Conservation (phyloP, 2,329 filamentous ascomycete species). For the Mycosphaerella sp. region DNA sequence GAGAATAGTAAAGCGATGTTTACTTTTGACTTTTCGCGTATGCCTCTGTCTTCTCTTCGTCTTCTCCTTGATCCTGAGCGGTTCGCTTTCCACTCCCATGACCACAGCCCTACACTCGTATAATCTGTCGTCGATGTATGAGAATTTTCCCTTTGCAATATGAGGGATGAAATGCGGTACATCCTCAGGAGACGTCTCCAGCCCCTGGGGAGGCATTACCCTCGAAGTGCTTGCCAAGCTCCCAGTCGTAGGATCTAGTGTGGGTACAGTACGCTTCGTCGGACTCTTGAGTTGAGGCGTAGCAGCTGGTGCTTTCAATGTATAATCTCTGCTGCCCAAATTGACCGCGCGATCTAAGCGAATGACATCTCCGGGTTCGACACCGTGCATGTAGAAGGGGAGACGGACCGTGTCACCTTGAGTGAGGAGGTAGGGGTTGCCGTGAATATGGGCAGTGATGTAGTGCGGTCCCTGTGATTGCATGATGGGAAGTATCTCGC, state of each 20-base stretch:
- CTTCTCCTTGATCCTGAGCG: constrained; percentile 50
- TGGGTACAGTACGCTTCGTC: constrained; percentile 20
- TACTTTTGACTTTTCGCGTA: constrained; percentile 73
- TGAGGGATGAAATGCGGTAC: constrained; percentile 36
- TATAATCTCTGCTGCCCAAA: constrained; percentile 84
- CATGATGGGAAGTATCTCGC: constrained; percentile 62
- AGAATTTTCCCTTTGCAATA: constrained; percentile 33
- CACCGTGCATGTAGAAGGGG: constrained; percentile 46
- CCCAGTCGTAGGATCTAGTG: constrained; percentile 29
- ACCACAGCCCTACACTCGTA: constrained; percentile 84
- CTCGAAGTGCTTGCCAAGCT: constrained; percentile 22
- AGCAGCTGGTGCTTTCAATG: constrained; percentile 67
- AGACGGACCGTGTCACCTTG: constrained; percentile 45
- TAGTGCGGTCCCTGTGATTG: constrained; percentile 69
- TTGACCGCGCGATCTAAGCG: constrained; percentile 78
- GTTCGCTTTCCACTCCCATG: constrained; percentile 71
- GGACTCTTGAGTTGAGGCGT: constrained; percentile 29
- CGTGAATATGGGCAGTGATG: constrained; percentile 73
- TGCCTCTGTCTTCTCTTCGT: constrained; percentile 60
- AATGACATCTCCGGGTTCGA: constrained; percentile 70
- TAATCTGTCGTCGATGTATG: constrained; percentile 70
- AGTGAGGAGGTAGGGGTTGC: constrained; percentile 71
- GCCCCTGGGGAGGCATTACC: constrained; percentile 25
- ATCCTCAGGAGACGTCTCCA: constrained; percentile 12
- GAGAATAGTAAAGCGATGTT: constrained; percentile 83